Evolutionary conservation across 2,329 filamentous ascomycete genomes (phyloP).

Genomic region (Penicillium sp.): DNA sequence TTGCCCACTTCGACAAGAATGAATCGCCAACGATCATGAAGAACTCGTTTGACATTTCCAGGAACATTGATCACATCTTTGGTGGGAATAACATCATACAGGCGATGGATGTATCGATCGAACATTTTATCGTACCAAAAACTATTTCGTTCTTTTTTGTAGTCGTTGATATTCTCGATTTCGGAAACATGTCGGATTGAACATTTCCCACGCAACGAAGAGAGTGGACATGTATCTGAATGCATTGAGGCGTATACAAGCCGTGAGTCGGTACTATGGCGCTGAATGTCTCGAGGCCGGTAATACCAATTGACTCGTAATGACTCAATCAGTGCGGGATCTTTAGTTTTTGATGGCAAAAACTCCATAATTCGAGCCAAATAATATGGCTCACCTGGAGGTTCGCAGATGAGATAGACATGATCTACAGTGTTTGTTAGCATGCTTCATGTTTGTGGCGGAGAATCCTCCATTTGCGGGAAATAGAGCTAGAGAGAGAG

Average conservation of each 20-base stretch:
- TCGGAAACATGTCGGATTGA: slow-evolving; percentile 86
- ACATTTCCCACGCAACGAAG: slow-evolving; percentile 91
- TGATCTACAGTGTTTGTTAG: slow-evolving; percentile 62
- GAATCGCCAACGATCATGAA: slow-evolving; percentile 96
- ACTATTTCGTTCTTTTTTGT: slow-evolving; percentile 79
- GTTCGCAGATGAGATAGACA: slow-evolving; percentile 96
- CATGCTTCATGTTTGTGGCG: slow-evolving; percentile 6
- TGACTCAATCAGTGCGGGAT: slow-evolving; percentile 75
- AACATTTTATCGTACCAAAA: slow-evolving; percentile 99
- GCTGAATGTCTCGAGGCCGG: slow-evolving; percentile 91
- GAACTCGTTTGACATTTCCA: slow-evolving; percentile 88
- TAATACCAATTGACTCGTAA: slow-evolving; percentile 98
- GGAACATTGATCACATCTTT: slow-evolving; percentile 94
- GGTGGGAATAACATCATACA: slow-evolving; percentile 95
- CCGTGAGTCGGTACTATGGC: slow-evolving; percentile 87
- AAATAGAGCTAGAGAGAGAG: slow-evolving; percentile 5
- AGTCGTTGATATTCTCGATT: slow-evolving; percentile 79
- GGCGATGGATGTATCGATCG: slow-evolving; percentile 96
- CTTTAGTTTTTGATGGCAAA: slow-evolving; percentile 77
- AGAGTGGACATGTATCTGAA: slow-evolving; percentile 91
- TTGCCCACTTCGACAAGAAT: slow-evolving; percentile 92
- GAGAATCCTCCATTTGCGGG: slow-evolving; percentile 16
- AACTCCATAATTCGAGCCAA: slow-evolving; percentile 98
- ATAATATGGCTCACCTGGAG: slow-evolving; percentile 97
- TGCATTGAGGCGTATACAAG: slow-evolving; percentile 97